A percentile compares a stretch with the other conserved stretches of the same genome.
phyloP scores from a whole-genome alignment of 352 stramenopile species.

The Pythium grandisporangium region DNA sequence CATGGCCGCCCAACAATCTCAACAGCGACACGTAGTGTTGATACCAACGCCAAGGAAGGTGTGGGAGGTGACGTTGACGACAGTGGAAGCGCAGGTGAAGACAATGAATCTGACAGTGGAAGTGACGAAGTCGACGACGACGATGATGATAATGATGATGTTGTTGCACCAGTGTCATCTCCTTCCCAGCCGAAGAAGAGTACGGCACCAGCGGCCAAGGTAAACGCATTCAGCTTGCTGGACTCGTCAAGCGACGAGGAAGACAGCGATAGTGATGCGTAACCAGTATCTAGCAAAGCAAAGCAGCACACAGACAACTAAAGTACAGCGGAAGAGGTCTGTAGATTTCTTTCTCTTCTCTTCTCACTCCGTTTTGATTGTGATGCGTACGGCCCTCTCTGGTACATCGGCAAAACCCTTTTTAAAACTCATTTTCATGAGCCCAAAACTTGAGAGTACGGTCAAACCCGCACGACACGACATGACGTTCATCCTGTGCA shows the following conservation, averaged over 20 bases:
- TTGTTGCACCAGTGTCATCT: background rate
- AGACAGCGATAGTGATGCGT: slow-evolving; percentile 8
- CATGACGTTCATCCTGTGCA: slow-evolving; percentile 77
- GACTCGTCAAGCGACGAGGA: slow-evolving; percentile 17
- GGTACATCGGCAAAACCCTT: background rate
- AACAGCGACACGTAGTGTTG: slow-evolving; percentile 19
- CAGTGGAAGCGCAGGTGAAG: background rate
- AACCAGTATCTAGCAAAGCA: too few species aligned
- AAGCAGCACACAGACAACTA: too few species aligned
- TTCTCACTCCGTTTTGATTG: too few species aligned
- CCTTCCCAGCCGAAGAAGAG: background rate
- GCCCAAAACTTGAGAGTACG: slow-evolving; percentile 92
- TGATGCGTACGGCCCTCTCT: too few species aligned
- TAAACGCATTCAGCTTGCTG: slow-evolving; percentile 16
- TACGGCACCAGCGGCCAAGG: slow-evolving; percentile 1
- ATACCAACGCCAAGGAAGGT: slow-evolving; percentile 7
- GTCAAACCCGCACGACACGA: slow-evolving; percentile 87
- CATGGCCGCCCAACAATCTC: too few species aligned
- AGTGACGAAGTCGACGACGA: background rate
- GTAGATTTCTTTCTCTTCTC: too few species aligned
- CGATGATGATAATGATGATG: background rate
- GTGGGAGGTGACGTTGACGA: background rate
- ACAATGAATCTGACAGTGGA: slow-evolving; percentile 3
- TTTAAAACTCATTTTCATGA: slow-evolving; percentile 85
- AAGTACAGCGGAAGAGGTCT: too few species aligned